A percentile compares a stretch with the other conserved stretches of the same genome.
Conservation (phyloP, 306 rosid species). For the Gastrolobium bilobum region DNA sequence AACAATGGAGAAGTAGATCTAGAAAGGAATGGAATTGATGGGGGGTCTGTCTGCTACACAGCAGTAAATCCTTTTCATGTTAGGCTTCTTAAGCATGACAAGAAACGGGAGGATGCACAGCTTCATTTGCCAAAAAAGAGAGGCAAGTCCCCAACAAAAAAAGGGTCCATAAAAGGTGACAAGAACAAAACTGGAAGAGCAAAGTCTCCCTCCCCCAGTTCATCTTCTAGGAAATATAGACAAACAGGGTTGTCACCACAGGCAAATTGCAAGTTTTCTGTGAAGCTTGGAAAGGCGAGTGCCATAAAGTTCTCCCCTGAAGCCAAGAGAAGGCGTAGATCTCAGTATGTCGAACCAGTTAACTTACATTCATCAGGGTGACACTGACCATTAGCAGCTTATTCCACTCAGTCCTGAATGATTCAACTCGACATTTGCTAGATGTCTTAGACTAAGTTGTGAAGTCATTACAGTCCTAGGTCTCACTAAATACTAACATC, state of each 20-base stretch:
- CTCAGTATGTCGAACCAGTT: slow-evolving; percentile 64
- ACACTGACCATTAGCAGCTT: slow-evolving; percentile 38
- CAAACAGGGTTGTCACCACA: slow-evolving; percentile 43
- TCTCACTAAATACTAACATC: slow-evolving; percentile 45
- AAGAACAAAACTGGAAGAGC: slow-evolving; percentile 44
- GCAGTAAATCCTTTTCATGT: slow-evolving; percentile 73
- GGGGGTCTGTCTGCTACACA: slow-evolving; percentile 68
- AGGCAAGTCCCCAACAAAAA: slow-evolving; percentile 66
- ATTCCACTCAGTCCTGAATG: background rate
- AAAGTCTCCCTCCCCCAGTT: slow-evolving; percentile 55
- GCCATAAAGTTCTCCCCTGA: slow-evolving; percentile 71
- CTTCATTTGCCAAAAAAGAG: slow-evolving; percentile 65
- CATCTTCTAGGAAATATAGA: slow-evolving; percentile 51
- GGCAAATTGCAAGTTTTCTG: slow-evolving; percentile 63
- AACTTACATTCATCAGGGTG: slow-evolving; percentile 63
- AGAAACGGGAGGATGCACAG: slow-evolving; percentile 43
- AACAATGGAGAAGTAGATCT: slow-evolving; percentile 83
- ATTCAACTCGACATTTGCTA: slow-evolving; percentile 48
- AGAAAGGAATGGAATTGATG: slow-evolving; percentile 60
- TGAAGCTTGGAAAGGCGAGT: slow-evolving; percentile 64
- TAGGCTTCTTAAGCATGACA: slow-evolving; percentile 63
- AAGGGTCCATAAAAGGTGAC: slow-evolving; percentile 44
- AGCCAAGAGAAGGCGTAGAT: slow-evolving; percentile 76
- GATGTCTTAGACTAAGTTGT: slow-evolving; percentile 45
- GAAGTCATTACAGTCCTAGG: slow-evolving; percentile 40